phyloP scores from a whole-genome alignment of 164 flowering plant genomes.

The Aristolochia fimbriata region DNA sequence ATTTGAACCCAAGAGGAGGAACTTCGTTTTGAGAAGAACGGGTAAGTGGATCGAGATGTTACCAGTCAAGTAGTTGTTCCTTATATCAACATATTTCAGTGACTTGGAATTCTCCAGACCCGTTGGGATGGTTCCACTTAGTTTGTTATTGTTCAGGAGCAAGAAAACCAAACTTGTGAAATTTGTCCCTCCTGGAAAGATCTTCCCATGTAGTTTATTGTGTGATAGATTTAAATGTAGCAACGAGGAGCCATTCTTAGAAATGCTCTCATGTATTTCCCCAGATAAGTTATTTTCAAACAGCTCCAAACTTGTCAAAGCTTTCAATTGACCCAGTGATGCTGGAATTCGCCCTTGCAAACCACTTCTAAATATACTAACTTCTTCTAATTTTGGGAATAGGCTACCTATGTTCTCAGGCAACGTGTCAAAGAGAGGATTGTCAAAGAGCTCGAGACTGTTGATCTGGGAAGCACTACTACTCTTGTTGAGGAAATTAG shows the following conservation, averaged over 20 bases:
- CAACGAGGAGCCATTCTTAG: background rate
- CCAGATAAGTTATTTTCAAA: slow-evolving; percentile 2
- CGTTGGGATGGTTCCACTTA: background rate
- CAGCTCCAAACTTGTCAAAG: background rate
- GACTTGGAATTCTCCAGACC: background rate
- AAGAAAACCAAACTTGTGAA: background rate
- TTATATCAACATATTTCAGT: background rate
- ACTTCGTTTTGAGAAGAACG: background rate
- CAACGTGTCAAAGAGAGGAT: background rate
- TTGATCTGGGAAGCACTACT: background rate
- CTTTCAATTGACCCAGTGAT: background rate
- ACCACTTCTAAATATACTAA: slow-evolving; percentile 3
- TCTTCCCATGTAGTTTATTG: slow-evolving; percentile 1
- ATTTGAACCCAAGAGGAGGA: slow-evolving; percentile 4
- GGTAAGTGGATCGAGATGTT: slow-evolving; percentile 4
- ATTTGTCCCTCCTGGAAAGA: background rate
- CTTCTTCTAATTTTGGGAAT: background rate
- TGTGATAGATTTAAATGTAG: background rate
- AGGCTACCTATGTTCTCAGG: background rate
- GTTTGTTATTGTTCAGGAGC: background rate
- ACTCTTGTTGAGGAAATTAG: background rate
- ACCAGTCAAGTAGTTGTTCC: slow-evolving; percentile 1
- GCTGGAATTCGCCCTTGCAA: slow-evolving; percentile 4
- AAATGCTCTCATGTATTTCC: slow-evolving; percentile 1
- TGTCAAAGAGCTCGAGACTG: slow-evolving; percentile 1